Evolutionary conservation across 2,329 filamentous ascomycete genomes (phyloP), one percentile per base, ranked within the genome.

Genomic region (Nemania sp.): DNA sequence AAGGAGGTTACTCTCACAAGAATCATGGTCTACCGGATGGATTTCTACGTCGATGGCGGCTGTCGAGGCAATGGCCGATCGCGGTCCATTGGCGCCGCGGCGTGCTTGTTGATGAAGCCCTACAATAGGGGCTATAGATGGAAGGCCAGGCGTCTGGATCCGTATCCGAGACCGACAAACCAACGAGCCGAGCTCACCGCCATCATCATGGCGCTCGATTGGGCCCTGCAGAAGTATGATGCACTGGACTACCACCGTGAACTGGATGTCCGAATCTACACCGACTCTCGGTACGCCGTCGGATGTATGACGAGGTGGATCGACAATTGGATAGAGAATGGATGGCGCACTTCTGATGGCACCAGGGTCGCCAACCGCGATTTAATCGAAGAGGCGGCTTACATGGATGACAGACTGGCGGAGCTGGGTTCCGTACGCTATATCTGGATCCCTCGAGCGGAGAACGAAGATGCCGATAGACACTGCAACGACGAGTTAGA

Each of bases 141-240:
- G 18, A 63, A 32, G 17, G 32, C 39, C 11, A n/a, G 1, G 15
- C 11, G 40, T 5, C 9, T 10, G 64, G 20, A 50, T 58, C 11
- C 29, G 2, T 1, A 34, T 2, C 13, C 43, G 1, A 32, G 35
- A 7, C 67, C 69, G 6, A 77, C 75, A 2, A 77, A 69, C 54
- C 74, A 76, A 60, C 65, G 74, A 54, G 75, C 76, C 10, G 75
- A 79, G 56, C 60, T 78, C 17, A 56, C 56, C 1, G 74, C 73
- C 40, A 67, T 76, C 55, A 80, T 84, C 43, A 54, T 84, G 42
- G 83, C 76, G 17, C 74, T 86, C 32, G 72, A 78, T 15, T 70
- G 81, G 54, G 82, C 81, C 9, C 61, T 85, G 35, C 46, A 71
- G 13, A 69, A 57, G 54, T 68, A 68, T 39, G 0, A 66, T 0